Base-by-base conservation (phyloP, 495 filamentous ascomycete species). In the Aspergillus baeticus region DNA sequence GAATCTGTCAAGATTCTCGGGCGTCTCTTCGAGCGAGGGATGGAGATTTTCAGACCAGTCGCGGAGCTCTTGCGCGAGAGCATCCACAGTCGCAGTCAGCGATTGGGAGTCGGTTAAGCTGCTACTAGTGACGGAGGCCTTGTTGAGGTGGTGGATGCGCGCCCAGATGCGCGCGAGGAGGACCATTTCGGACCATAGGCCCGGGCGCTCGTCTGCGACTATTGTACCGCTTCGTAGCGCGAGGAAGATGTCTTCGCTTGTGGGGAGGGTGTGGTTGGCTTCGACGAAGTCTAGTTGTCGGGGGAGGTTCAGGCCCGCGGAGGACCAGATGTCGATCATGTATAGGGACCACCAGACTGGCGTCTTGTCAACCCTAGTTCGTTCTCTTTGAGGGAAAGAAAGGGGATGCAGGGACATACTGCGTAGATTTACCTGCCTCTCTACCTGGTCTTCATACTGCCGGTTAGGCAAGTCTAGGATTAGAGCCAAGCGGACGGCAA, bases 261-360 rank as follows among this genome's bases (percentile, higher is more conserved):
- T 18, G 8, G 45, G 45, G 10, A 48, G 26, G 1, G 45, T n/a
- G n/a, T n/a, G 29, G 23, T 33, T 14, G 31, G 1, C 18, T 10
- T 33, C 23, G 6, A 18, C 23, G 14, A 33, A 33, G 23, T 33
- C 31, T 2, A 34, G 23, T 26, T 48, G 23, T 3, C 37, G 37
- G 10, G 45, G 45, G 23, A 48, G 26, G 15, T 33, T 29, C 3
- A 48, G 23, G 13, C 45, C 45, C 11, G 22, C 15, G 2, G 45
- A 48, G 4, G 45, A 48, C 45, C 45, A 48, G 14, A 33, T 48
- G n/a, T 48, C 45, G 23, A 33, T 48, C 45, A 29, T 33, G 45
- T 48, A 48, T 6, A 48, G 10, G 6, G 45, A 33, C 45, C 45
- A 48, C 45, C 45, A 48, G n/a, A 48, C 45, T 48, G n/a, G 4